phyloP scores from a whole-genome alignment of 176 grass and related monocot species.

The Carex myosuroides region DNA sequence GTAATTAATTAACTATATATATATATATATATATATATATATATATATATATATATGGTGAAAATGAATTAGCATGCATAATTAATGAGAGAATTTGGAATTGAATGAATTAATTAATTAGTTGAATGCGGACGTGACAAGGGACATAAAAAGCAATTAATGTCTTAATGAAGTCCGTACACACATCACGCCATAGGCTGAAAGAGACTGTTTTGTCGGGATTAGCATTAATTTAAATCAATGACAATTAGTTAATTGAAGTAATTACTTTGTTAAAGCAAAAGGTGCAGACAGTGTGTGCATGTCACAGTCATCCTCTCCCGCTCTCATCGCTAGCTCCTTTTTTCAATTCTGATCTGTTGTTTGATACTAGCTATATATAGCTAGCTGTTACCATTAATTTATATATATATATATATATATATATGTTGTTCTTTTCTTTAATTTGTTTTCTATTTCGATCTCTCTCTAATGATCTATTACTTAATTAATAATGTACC shows the following conservation, averaged over 20 bases:
- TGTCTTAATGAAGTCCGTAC: conserved; percentile 42
- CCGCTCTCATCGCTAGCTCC: no score
- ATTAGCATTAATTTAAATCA: conserved; percentile 61
- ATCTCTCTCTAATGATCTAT: not conserved
- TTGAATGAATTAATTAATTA: not conserved
- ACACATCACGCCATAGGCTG: conserved; percentile 45
- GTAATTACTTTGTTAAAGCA: conserved; percentile 62
- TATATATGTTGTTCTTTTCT: not conserved
- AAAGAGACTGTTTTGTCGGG: conserved; percentile 64
- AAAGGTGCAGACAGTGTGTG: conserved; percentile 57
- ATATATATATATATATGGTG: no score
- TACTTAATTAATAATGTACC: not conserved
- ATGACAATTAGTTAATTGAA: conserved; percentile 40
- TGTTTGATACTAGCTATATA: not conserved
- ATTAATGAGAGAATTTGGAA: conserved; percentile 6
- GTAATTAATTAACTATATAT: not conserved
- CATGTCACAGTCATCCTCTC: conserved; percentile 39
- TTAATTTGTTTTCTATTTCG: not conserved
- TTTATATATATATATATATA: not conserved
- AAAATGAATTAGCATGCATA: conserved; percentile 25
- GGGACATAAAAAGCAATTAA: conserved; percentile 54
- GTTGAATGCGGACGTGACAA: conserved; percentile 32
- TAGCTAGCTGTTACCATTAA: not conserved
- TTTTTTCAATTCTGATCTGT: conserved; percentile 16
- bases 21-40: no score